Base-by-base conservation (phyloP, 73 alveolate genomes). In the Halteria grandinella region DNA sequence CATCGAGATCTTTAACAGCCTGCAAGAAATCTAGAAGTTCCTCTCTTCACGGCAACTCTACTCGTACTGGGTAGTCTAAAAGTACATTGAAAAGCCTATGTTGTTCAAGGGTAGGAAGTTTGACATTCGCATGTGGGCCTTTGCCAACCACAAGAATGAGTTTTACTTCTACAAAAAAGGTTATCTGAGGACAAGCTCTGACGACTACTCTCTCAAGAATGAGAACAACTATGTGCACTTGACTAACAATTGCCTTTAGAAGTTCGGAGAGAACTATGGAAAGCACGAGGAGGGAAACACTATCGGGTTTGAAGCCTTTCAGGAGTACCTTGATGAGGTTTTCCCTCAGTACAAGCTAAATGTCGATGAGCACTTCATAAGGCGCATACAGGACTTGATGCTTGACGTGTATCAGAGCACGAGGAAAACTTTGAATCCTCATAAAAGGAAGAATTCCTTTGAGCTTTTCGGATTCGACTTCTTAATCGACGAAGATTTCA, bases 171-270 rank as follows among this genome's bases (percentile, higher is more conserved):
- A 66, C 47, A 21, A 51, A 74, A 39, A 83, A 25, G 89, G 91
- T 28, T 79, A 85, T 29, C 88, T 82, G 34, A 49, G 92, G 34
- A 74, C 87, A 20, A 62, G 86, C 21, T 37, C 82, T 6, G 86
- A 60, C 12, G 49, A 55, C 43, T 87, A 78, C 64, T 49, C 82
- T 33, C 72, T 85, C 25, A 71, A 72, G 12, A 63, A 55, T 59
- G 90, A 71, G 54, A 88, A 92, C 75, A 88, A 85, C 36, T 92
- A 60, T 79, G 92, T 95, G 23, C 99, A 95, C 73, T 70, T 95
- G 36, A 95, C 99, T 12, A 95, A 95, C 76, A 84, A 93, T 66
- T 86, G 97, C 36, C 86, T 90, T 17, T 92, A 95, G 78, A 92
- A 93, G 81, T 52, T 64, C 41, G 76, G 87, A 64, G 80, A 74